Base-by-base conservation (phyloP, 2,329 filamentous ascomycete genomes). In the Epichloe gansuensis region DNA sequence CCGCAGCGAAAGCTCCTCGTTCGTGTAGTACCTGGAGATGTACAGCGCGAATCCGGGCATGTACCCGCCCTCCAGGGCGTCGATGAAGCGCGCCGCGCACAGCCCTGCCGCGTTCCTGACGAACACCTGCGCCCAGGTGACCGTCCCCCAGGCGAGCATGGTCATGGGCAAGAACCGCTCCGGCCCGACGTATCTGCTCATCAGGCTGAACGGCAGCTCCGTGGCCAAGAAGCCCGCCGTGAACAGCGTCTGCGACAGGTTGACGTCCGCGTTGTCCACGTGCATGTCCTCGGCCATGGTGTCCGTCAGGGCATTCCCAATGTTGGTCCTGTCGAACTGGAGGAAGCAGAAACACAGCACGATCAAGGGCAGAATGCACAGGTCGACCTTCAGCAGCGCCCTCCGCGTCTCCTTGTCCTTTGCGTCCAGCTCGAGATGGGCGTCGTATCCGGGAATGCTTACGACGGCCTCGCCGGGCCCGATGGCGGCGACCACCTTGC, bases 291-390 rank as follows among this genome's bases (percentile, higher is more conserved):
- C 53, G 13, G 72, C 67, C 43, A 78, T 69, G 3, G 68, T 72
- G 41, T 77, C 75, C 3, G 75, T 78, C 40, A 78, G 57, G 3
- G 75, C 75, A 36, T 74, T 76, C 51, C 70, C 70, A 50, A 75
- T 74, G 53, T 72, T 74, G 45, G 56, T 64, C 7, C 63, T 61
- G 34, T 66, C 63, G 38, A 66, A 64, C 17, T 66, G 64, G 2
- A 66, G 62, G 41, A 64, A 63, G 36, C 59, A 64, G 36, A 66
- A 66, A 31, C 61, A 63, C 4, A 64, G 55, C 2, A 66, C 55
- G 3, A 66, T 62, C 13, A 61, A 58, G 0, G 64, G 63, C 31
- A 66, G 44, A 2, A 66, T 61, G 2, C 55, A 55, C 1, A 61
- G 46, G 42, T 66, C 64, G 1, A 61, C 60, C 15, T 64, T 63